These are phyloP conservation scores for Pinus albicaulis DNA, from an alignment of 75 land plant genomes.

Conservation along the genomic window DNA sequence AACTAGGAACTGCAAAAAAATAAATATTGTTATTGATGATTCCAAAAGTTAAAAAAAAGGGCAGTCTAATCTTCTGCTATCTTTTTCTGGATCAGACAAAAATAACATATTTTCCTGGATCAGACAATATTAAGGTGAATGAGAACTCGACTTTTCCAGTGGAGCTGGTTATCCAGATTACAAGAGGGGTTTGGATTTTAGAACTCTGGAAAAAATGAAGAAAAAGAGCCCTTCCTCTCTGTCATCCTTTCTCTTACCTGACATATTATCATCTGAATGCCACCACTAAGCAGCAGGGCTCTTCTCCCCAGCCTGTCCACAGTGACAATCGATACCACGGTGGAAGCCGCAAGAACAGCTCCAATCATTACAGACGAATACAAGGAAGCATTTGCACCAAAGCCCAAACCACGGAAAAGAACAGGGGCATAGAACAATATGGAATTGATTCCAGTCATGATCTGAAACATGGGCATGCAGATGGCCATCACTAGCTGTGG, in stretches of 20 bases:
- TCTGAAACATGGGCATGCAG: constrained; percentile 78
- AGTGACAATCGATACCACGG: constrained; percentile 64
- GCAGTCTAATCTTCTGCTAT: no score
- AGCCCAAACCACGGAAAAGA: constrained; percentile 76
- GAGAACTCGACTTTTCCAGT: no score
- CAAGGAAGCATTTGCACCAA: constrained; percentile 61
- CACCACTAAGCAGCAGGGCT: constrained; percentile 52
- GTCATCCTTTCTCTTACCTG: constrained; percentile 35
- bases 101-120: no score
- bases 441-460: constrained; percentile 75
- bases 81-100: no score
- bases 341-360: constrained; percentile 61
- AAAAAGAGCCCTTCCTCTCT: background rate
- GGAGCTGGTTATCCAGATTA: no score
- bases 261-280: constrained; percentile 69
- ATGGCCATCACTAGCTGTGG: constrained; percentile 84
- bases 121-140: no score
- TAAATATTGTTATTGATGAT: no score
- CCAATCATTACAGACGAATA: constrained; percentile 85
- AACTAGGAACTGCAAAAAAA: no score
- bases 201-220: background rate
- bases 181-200: no score
- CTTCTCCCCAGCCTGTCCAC: constrained; percentile 69
- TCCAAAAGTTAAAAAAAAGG: no score
- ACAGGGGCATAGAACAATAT: constrained; percentile 89